phyloP scores from a whole-genome alignment of 2,329 filamentous ascomycete species.

The Fusarium setosum region DNA sequence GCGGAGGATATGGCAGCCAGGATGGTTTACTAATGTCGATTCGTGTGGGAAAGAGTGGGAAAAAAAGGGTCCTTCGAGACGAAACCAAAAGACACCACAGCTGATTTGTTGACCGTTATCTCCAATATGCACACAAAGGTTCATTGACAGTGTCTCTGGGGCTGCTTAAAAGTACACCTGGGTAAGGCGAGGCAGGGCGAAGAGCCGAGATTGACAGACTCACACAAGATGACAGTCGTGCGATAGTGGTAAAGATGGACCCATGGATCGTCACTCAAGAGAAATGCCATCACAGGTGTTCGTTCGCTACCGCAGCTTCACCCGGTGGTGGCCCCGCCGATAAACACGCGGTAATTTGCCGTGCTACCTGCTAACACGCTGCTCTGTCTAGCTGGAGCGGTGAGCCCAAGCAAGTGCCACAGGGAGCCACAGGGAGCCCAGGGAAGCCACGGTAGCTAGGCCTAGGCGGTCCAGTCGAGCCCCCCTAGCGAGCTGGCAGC shows the following conservation, averaged over 20 bases:
- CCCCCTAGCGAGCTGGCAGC: constrained; percentile 22
- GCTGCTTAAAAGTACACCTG: background rate
- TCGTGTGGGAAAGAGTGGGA: background rate
- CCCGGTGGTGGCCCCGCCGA: background rate
- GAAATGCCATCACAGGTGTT: constrained; percentile 13
- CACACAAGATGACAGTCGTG: constrained; percentile 36
- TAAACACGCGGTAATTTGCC: constrained; percentile 9
- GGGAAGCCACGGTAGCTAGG: constrained; percentile 22
- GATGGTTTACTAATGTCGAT: constrained; percentile 8
- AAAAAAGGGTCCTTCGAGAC: constrained; percentile 6
- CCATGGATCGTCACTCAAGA: constrained; percentile 37
- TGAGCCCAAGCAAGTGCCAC: constrained; percentile 26
- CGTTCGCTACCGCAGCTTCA: background rate
- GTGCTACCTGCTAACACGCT: constrained; percentile 10
- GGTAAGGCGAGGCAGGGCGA: too few relatives aligned
- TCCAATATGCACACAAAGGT: too few relatives aligned
- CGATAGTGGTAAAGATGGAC: constrained; percentile 38
- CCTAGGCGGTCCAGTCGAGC: constrained; percentile 9
- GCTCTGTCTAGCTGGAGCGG: constrained; percentile 30
- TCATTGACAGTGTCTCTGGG: background rate
- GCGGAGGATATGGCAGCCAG: background rate
- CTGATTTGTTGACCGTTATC: background rate
- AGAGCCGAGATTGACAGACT: background rate
- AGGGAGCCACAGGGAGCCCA: constrained; percentile 22
- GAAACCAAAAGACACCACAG: background rate